Base-by-base conservation (phyloP, 176 grass and related monocot genomes). In the Eragrostis nindensis region DNA sequence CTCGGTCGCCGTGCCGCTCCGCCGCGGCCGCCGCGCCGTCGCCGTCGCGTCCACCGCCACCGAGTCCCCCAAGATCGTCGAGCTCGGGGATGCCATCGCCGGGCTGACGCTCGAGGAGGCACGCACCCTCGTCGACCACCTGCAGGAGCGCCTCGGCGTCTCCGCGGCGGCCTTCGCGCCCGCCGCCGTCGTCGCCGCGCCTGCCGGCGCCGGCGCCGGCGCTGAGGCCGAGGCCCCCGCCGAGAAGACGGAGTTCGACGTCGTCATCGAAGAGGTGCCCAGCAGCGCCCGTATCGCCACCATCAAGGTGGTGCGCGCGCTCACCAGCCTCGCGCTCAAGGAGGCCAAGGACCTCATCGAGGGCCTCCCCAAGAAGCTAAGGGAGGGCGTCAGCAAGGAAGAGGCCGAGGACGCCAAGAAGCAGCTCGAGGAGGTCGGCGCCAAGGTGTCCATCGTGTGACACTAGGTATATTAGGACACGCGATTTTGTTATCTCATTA, bases 331-430 rank as follows among this genome's bases (percentile, higher is more conserved):
- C 22, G 91, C 94, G 24, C 83, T 97, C 2, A 97, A 97, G 82
- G 94, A 97, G 64, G 94, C 91, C 16, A 97, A 97, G 80, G 94
- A 93, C 75, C 89, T 97, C 46, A 97, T 97, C 73, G 91, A 97
- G 80, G 91, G 94, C 0, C 87, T 97, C 68, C 94, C 94, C 11
- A 97, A 97, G 86, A 97, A 97, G 86, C 83, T 93, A 18, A 97
- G 91, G 77, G 94, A 97, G 73, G 90, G 48, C 41, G 83, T 93
- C 42, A 79, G 71, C 75, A 93, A 91, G 91, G 94, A 97, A 1
- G 91, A 97, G 50, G 94, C 94, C 2, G 94, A 97, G 80, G 78
- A 86, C 1, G 86, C 86, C 76, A 97, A 93, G 88, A 97, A 97
- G 69, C 86, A 93, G 77, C 94, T 97, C 45, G 94, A 97, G 88